Evolutionary conservation across 805 yeast genomes (phyloP), one percentile per base, ranked within the genome.

Genomic region (Candida manassasensis): DNA sequence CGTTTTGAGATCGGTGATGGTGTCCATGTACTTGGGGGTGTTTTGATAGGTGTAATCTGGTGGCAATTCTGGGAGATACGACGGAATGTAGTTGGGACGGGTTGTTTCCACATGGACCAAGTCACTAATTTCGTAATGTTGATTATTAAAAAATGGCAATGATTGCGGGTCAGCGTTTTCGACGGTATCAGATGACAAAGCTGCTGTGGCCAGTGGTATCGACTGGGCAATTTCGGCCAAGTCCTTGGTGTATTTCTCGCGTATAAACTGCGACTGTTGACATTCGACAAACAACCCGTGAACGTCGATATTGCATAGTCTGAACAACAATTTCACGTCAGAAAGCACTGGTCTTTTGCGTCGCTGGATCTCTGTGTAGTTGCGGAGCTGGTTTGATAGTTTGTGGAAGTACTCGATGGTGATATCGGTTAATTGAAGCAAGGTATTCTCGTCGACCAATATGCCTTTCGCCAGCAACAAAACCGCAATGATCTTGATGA

Each of bases 31-130:
- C 43, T 71, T 70, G 0, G 95, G 83, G 0, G 96, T 84, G 37
- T 79, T 74, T 56, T 77, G 79, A 54, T 83, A 90, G 0, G 97
- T 90, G 57, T 89, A 94, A 49, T 87, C 95, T 0, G 97, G 96
- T 1, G 98, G 98, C 19, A 90, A 68, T 9, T 78, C 77, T 0
- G 98, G 98, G 47, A 90, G 62, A 80, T 88, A 88, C 4, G 62
- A 52, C 0, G 94, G 94, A 6, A 85, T 70, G 40, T 76, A 75
- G 4, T 55, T 52, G 1, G 70, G 67, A 19, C 46, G 44, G n/a
- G 37, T 32, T 4, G 53, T 41, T 31, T 22, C 80, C 60, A 37
- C 80, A 1, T 72, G 88, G 10, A 81, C 73, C 17, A 84, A 64
- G 32, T 70, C 63, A 3, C 76, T 66, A 3, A 77, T 63, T 35